These are phyloP conservation scores for Penicillium sp. DNA, from an alignment of 2,329 filamentous ascomycete species.

Conservation along the genomic window DNA sequence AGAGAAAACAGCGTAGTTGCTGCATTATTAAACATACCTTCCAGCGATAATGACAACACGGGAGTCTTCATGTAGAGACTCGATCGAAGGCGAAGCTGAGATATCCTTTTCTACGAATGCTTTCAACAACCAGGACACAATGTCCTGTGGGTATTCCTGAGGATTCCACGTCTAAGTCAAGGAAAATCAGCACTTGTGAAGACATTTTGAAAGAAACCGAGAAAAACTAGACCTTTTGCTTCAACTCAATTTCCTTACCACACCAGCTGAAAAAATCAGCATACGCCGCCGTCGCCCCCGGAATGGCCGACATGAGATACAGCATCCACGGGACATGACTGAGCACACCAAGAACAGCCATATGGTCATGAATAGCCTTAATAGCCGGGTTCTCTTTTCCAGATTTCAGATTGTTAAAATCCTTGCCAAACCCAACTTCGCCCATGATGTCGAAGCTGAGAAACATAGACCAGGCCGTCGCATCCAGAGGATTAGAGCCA, in stretches of 20 bases:
- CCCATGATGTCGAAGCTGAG: slow-evolving; percentile 42
- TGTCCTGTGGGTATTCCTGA: slow-evolving; percentile 30
- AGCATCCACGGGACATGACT: slow-evolving; percentile 15
- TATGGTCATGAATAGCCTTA: slow-evolving; percentile 16
- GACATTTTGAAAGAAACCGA: not conserved
- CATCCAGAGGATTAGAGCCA: slow-evolving; percentile 15
- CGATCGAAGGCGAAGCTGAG: slow-evolving; percentile 28
- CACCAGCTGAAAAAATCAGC: not conserved
- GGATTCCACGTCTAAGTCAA: slow-evolving; percentile 18
- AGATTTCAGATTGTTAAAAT: slow-evolving; percentile 31
- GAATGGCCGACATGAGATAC: slow-evolving; percentile 9
- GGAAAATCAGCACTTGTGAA: not conserved
- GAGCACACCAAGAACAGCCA: slow-evolving; percentile 16
- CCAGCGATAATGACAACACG: slow-evolving; percentile 2
- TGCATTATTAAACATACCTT: not conserved
- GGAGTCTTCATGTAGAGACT: not conserved
- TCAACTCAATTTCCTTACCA: not conserved
- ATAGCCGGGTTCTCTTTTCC: slow-evolving; percentile 17
- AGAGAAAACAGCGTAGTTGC: not conserved
- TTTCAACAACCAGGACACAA: slow-evolving; percentile 40
- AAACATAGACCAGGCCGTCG: slow-evolving; percentile 32
- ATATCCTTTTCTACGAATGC: slow-evolving; percentile 34
- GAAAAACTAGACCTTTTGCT: not conserved
- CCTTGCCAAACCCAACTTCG: slow-evolving; percentile 37
- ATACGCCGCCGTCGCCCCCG: slow-evolving; percentile 1